phyloP scores from a whole-genome alignment of 176 grass and related monocot genomes.

The Zoysia japonica region DNA sequence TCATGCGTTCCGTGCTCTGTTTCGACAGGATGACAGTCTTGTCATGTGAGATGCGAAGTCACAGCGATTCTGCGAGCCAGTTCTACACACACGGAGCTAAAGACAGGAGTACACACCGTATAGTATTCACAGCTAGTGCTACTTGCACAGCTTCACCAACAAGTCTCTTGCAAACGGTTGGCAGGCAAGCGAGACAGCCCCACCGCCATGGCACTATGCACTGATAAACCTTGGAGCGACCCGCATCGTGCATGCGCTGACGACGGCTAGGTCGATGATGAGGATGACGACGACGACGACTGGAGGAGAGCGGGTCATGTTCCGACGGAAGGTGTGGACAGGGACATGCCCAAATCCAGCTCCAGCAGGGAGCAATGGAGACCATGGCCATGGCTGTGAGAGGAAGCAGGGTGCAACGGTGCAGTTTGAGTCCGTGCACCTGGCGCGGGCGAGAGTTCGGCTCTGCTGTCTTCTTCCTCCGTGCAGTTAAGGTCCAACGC shows the following conservation, averaged over 20 bases:
- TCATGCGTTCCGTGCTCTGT: neutral
- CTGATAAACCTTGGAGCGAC: constrained; percentile 6
- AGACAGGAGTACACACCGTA: constrained; percentile 24
- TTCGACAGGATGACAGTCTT: neutral
- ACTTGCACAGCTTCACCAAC: constrained; percentile 31
- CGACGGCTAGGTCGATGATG: neutral
- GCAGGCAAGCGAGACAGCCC: constrained; percentile 12
- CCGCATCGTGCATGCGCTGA: neutral
- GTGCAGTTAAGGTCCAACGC: constrained; percentile 47
- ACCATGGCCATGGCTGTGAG: constrained; percentile 7
- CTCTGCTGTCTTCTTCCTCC: constrained; percentile 28
- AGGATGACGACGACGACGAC: neutral
- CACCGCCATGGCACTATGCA: neutral
- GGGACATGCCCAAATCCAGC: constrained; percentile 53
- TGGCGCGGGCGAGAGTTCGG: neutral
- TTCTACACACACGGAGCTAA: constrained; percentile 35
- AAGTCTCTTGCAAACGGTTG: constrained; percentile 8
- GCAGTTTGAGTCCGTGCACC: neutral
- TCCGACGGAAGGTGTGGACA: constrained; percentile 43
- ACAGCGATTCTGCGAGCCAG: neutral
- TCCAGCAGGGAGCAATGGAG: constrained; percentile 44
- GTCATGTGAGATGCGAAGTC: neutral
- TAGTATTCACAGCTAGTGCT: constrained; percentile 45
- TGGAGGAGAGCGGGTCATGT: constrained; percentile 21
- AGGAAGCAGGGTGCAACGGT: constrained; percentile 23